Evolutionary conservation across 208 protist genomes (phyloP).

Genomic region (Trypanosoma brucei): DNA sequence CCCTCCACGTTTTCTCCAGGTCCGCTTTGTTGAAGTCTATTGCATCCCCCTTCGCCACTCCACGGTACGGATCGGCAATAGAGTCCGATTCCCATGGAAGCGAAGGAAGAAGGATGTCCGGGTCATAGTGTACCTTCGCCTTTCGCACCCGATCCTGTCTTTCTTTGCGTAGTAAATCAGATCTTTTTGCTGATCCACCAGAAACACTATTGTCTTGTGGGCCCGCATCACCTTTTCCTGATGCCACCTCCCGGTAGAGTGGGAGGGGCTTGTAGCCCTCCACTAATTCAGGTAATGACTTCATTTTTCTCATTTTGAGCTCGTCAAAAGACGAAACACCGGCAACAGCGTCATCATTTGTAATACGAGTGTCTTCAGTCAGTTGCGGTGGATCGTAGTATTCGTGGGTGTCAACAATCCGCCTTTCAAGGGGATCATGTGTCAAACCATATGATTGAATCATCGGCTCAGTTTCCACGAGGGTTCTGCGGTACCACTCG

Average conservation of each 20-base stretch:
- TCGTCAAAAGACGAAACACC: slow-evolving; percentile 84
- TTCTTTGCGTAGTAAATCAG: slow-evolving; percentile 62
- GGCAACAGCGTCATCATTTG: slow-evolving; percentile 63
- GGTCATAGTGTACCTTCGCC: slow-evolving; percentile 72
- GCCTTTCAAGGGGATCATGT: slow-evolving; percentile 71
- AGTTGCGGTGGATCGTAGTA: slow-evolving; percentile 67
- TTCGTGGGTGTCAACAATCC: slow-evolving; percentile 23
- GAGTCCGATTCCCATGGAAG: slow-evolving; percentile 87
- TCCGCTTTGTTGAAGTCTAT: slow-evolving; percentile 74
- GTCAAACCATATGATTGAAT: slow-evolving; percentile 75
- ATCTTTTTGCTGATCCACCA: slow-evolving; percentile 51
- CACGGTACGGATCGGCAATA: slow-evolving; percentile 80
- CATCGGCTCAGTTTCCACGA: slow-evolving; percentile 75
- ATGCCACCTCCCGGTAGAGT: slow-evolving; percentile 66
- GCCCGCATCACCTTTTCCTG: slow-evolving; percentile 22
- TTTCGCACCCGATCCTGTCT: slow-evolving; percentile 71
- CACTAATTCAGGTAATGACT: slow-evolving; percentile 70
- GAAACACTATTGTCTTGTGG: slow-evolving; percentile 6
- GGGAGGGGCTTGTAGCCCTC: slow-evolving; percentile 82
- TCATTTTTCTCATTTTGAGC: slow-evolving; percentile 72
- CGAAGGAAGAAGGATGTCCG: slow-evolving; percentile 74
- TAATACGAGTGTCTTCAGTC: slow-evolving; percentile 55
- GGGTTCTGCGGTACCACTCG: slow-evolving; percentile 71
- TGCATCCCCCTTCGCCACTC: slow-evolving; percentile 50
- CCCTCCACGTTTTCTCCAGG: slow-evolving; percentile 74